Evolutionary conservation across 257 asterid species (phyloP).

Genomic region (Henckelia pumila): DNA sequence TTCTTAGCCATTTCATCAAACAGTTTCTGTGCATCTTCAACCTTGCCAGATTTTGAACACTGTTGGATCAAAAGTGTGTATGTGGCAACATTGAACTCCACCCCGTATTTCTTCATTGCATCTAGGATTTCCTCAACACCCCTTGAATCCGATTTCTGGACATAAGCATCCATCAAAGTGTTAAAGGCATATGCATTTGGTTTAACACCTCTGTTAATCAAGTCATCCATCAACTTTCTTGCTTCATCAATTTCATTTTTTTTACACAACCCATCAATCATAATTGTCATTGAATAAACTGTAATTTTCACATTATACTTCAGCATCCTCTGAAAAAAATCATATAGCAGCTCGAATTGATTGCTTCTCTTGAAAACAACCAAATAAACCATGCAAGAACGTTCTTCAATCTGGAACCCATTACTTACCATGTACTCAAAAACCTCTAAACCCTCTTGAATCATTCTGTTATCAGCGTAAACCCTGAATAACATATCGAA

Average conservation of each 20-base stretch:
- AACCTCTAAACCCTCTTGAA: constrained; percentile 43
- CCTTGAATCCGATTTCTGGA: constrained; percentile 43
- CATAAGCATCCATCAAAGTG: constrained; percentile 60
- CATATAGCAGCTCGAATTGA: constrained; percentile 40
- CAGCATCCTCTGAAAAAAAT: constrained; percentile 65
- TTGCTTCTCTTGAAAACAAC: constrained; percentile 54
- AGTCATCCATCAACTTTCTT: constrained; percentile 45
- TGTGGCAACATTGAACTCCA: constrained; percentile 55
- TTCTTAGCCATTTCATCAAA: constrained; percentile 63
- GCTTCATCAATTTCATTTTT: constrained; percentile 52
- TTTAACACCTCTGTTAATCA: constrained; percentile 53
- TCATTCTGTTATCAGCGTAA: constrained; percentile 39
- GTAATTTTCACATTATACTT: constrained; percentile 61
- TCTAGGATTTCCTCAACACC: constrained; percentile 45
- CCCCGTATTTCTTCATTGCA: constrained; percentile 60
- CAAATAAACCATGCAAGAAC: constrained; percentile 79
- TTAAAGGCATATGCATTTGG: constrained; percentile 70
- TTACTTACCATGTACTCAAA: constrained; percentile 45
- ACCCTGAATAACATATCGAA: constrained; percentile 56
- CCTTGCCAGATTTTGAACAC: constrained; percentile 22
- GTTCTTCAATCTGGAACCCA: constrained; percentile 60
- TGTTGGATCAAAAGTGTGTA: constrained; percentile 56
- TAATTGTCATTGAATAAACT: constrained; percentile 72
- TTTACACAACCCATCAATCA: constrained; percentile 60
- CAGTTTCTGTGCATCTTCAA: constrained; percentile 54